phyloP scores from a whole-genome alignment of 176 grass and related monocot species.

The Ampelocalamus luodianensis region DNA sequence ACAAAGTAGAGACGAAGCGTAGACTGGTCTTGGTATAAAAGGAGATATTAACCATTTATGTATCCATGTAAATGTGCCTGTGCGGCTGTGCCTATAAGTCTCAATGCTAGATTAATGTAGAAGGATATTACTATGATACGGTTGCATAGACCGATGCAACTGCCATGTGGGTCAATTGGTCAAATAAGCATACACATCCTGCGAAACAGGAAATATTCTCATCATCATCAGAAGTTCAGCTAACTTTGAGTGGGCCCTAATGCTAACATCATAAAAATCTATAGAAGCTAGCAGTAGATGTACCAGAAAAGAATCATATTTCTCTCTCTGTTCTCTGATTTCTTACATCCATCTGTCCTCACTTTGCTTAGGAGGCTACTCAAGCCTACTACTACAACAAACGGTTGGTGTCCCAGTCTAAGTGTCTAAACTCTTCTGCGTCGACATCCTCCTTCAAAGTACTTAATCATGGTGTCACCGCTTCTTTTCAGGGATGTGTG shows the following conservation, averaged over 20 bases:
- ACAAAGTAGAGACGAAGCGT: neutral
- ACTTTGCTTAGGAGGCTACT: neutral
- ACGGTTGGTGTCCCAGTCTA: neutral
- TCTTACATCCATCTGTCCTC: neutral
- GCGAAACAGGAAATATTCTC: neutral
- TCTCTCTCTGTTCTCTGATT: conserved; percentile 12
- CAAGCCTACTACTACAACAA: conserved; percentile 9
- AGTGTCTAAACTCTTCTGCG: neutral
- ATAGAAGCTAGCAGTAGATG: neutral
- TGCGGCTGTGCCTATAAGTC: neutral
- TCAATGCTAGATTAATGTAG: neutral
- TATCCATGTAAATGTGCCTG: neutral
- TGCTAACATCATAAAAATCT: neutral
- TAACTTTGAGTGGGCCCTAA: neutral
- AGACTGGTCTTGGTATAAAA: neutral
- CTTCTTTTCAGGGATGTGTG: neutral
- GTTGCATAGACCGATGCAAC: neutral
- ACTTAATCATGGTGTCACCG: neutral
- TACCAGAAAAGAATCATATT: neutral
- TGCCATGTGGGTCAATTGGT: neutral
- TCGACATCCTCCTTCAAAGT: conserved; percentile 19
- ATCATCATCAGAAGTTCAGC: conserved; percentile 1
- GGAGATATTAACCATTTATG: neutral
- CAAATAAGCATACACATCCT: neutral
- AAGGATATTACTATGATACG: neutral